Conservation (phyloP, 2,329 filamentous ascomycete species). For the Pseudonectria buxi region DNA sequence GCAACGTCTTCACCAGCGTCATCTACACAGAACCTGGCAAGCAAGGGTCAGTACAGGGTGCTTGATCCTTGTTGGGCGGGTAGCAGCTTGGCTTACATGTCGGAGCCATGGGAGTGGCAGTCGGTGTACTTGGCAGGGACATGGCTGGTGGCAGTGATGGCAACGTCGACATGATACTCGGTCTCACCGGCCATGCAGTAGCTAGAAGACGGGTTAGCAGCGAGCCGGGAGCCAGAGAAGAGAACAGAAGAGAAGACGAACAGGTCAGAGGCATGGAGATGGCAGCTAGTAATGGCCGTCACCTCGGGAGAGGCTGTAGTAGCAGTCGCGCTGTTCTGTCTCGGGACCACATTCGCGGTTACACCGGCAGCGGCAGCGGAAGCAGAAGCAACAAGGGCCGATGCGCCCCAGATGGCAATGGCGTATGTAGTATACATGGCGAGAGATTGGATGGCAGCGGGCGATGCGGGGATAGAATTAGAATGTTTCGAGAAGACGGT, state of each 20-base stretch:
- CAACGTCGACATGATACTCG: slow-evolving; percentile 38
- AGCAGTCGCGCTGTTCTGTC: slow-evolving; percentile 26
- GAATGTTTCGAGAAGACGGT: no score
- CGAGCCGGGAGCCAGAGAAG: slow-evolving; percentile 3
- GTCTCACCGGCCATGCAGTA: slow-evolving; percentile 37
- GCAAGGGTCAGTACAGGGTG: slow-evolving; percentile 2
- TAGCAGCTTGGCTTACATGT: slow-evolving; percentile 39
- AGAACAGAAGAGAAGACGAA: slow-evolving; percentile 18
- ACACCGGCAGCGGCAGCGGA: slow-evolving; percentile 12
- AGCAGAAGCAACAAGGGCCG: slow-evolving; percentile 9
- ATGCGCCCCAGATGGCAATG: slow-evolving; percentile 2
- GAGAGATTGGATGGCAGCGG: no score
- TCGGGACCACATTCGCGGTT: slow-evolving; percentile 18
- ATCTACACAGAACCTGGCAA: slow-evolving; percentile 53
- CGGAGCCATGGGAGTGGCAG: slow-evolving; percentile 55
- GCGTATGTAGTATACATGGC: no score
- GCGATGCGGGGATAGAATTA: no score
- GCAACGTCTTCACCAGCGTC: slow-evolving; percentile 55
- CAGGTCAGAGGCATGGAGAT: slow-evolving; percentile 35
- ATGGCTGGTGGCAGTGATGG: slow-evolving; percentile 47
- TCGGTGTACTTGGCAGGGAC: slow-evolving; percentile 55
- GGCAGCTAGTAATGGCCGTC: slow-evolving; percentile 35
- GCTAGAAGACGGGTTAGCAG: slow-evolving; percentile 19
- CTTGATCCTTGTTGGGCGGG: not conserved
- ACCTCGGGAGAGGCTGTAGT: slow-evolving; percentile 19